phyloP scores from a whole-genome alignment of 371 early-diverging fungal species.

The Homolaphlyctis polyrhiza region DNA sequence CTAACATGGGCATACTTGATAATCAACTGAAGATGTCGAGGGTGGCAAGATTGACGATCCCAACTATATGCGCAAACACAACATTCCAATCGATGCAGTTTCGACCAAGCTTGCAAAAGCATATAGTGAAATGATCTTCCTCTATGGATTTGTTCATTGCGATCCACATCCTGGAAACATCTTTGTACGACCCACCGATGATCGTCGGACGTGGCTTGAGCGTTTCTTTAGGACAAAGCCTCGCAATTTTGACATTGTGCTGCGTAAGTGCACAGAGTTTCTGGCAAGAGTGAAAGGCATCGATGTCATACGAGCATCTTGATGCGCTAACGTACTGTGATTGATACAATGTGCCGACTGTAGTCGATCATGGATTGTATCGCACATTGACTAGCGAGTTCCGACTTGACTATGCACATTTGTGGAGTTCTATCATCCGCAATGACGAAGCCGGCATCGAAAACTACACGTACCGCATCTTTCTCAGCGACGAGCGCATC shows the following conservation, averaged over 20 bases:
- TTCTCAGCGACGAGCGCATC: constrained; percentile 9
- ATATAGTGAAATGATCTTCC: constrained; percentile 90
- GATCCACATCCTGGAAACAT: constrained; percentile 53
- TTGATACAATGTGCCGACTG: neutral
- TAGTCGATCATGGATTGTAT: constrained; percentile 90
- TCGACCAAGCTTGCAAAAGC: constrained; percentile 66
- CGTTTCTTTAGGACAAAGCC: constrained; percentile 17
- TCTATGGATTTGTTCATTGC: constrained; percentile 57
- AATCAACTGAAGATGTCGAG: constrained; percentile 30
- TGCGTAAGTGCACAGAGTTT: constrained; percentile 27
- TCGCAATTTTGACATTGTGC: constrained; percentile 79
- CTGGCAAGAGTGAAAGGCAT: too few species aligned
- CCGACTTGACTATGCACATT: constrained; percentile 77
- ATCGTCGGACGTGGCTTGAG: neutral
- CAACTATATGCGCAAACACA: constrained; percentile 57
- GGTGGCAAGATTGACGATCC: constrained; percentile 77
- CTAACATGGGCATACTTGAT: too few species aligned
- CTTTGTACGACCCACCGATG: constrained; percentile 28
- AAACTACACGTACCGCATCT: constrained; percentile 22
- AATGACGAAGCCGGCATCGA: constrained; percentile 67
- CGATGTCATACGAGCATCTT: neutral
- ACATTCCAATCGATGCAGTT: constrained; percentile 67
- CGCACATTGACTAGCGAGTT: constrained; percentile 68
- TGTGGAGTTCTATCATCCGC: constrained; percentile 81
- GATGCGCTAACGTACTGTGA: neutral